Conservation (phyloP, 768 basidiomycete genomes). For the Dentipellis fragilis region DNA sequence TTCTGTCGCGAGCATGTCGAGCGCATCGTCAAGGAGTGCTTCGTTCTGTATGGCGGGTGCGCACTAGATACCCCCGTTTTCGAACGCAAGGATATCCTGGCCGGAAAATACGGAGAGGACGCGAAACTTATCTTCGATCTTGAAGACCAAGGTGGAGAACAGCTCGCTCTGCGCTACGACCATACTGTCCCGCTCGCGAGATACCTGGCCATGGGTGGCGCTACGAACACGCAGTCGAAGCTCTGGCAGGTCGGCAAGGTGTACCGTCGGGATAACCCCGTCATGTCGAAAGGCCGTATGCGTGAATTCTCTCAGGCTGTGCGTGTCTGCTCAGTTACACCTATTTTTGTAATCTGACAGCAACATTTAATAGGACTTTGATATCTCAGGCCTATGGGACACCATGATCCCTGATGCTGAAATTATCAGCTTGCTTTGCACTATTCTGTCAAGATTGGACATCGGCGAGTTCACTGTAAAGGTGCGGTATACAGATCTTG, state of each 20-base stretch:
- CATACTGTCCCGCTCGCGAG: constrained; percentile 95
- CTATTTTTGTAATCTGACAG: background rate
- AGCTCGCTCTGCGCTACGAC: constrained; percentile 90
- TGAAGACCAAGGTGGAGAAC: constrained; percentile 94
- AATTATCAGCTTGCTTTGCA: constrained; percentile 71
- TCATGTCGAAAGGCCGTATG: constrained; percentile 97
- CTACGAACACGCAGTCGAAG: constrained; percentile 64
- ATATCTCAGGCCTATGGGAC: constrained; percentile 88
- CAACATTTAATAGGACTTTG: constrained; percentile 63
- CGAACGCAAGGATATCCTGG: constrained; percentile 90
- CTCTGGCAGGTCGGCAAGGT: constrained; percentile 99
- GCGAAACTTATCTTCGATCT: constrained; percentile 96
- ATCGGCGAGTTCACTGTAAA: constrained; percentile 95
- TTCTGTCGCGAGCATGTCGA: constrained; percentile 88
- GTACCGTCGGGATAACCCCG: constrained; percentile 91
- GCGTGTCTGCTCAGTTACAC: constrained; percentile 22
- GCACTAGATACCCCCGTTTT: constrained; percentile 98
- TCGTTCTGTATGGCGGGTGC: constrained; percentile 80
- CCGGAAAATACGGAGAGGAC: constrained; percentile 97
- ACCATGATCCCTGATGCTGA: constrained; percentile 98
- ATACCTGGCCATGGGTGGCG: constrained; percentile 92
- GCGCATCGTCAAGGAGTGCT: constrained; percentile 75
- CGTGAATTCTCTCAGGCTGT: constrained; percentile 98
- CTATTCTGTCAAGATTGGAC: constrained; percentile 72
- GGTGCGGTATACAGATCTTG: constrained; percentile 27